Conservation (phyloP, 2,329 filamentous ascomycete genomes). For the Fusarium coffeatum region DNA sequence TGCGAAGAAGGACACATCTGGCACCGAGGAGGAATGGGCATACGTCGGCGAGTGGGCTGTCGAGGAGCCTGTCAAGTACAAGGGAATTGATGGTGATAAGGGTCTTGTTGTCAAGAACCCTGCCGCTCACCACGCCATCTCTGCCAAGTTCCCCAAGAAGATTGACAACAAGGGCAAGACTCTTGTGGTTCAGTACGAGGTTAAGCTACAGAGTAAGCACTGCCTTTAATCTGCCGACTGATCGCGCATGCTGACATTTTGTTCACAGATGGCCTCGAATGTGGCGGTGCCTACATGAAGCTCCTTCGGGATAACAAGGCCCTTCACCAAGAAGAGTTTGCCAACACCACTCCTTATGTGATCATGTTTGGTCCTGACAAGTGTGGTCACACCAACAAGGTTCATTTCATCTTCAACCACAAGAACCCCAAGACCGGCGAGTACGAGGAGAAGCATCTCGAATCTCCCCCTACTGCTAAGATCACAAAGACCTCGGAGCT, state of each 20-base stretch:
- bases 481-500: conserved; percentile 93
- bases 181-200: conserved; percentile 97
- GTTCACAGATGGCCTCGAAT: conserved; percentile 85
- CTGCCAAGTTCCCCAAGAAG: conserved; percentile 96
- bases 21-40: conserved; percentile 91
- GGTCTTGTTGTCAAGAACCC: conserved; percentile 98
- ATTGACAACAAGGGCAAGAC: conserved; percentile 98
- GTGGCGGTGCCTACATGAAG: conserved; percentile 99
- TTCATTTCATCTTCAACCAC: conserved; percentile 99
- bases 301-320: conserved; percentile 97
- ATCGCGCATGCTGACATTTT: conserved; percentile 48
- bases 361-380: conserved; percentile 99
- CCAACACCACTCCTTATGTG: conserved; percentile 95
- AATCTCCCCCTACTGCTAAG: conserved; percentile 82
- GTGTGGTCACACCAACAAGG: conserved; percentile 99
- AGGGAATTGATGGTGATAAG: conserved; percentile 94
- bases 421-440: conserved; percentile 99
- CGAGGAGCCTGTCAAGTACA: conserved; percentile 90
- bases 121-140: conserved; percentile 98
- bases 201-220: conserved; percentile 93
- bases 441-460: conserved; percentile 99
- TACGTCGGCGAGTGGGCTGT: conserved; percentile 97
- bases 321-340: conserved; percentile 97
- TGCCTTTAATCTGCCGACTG: background rate
- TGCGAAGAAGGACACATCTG: conserved; percentile 89